Conservation (phyloP, 768 basidiomycete genomes). For the Mrakia frigida region DNA sequence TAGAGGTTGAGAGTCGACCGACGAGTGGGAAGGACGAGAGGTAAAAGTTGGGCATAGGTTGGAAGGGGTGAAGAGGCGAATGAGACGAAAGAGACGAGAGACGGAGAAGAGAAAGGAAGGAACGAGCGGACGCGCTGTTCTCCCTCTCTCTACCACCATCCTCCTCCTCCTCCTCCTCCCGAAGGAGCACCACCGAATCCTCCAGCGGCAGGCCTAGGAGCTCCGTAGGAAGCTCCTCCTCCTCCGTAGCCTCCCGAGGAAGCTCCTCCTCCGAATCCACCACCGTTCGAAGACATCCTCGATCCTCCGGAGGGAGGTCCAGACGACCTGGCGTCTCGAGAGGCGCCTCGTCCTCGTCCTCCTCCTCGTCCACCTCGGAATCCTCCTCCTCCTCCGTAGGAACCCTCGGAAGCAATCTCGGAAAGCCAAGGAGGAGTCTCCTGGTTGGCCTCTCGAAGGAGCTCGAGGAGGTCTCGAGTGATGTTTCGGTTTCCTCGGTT, state of each 20-base stretch:
- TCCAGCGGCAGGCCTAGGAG: constrained; percentile 14
- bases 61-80: background rate
- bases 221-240: constrained; percentile 11
- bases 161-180: constrained; percentile 23
- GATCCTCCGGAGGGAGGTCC: constrained; percentile 10
- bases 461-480: constrained; percentile 82
- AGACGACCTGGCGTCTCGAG: constrained; percentile 21
- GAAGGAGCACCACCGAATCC: constrained; percentile 23
- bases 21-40: background rate
- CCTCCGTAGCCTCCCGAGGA: background rate
- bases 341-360: constrained; percentile 52
- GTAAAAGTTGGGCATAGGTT: background rate
- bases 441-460: constrained; percentile 92
- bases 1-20: background rate
- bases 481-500: constrained; percentile 84
- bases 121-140: background rate
- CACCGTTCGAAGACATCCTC: constrained; percentile 2
- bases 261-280: constrained; percentile 15
- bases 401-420: constrained; percentile 67
- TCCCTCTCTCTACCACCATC: constrained; percentile 19
- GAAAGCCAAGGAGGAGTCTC: constrained; percentile 89
- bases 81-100: background rate
- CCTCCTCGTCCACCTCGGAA: constrained; percentile 44
- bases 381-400: constrained; percentile 62
- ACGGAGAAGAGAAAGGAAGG: background rate